Evolutionary conservation across 257 asterid species (phyloP).

Genomic region (Haberlea rhodopensis): DNA sequence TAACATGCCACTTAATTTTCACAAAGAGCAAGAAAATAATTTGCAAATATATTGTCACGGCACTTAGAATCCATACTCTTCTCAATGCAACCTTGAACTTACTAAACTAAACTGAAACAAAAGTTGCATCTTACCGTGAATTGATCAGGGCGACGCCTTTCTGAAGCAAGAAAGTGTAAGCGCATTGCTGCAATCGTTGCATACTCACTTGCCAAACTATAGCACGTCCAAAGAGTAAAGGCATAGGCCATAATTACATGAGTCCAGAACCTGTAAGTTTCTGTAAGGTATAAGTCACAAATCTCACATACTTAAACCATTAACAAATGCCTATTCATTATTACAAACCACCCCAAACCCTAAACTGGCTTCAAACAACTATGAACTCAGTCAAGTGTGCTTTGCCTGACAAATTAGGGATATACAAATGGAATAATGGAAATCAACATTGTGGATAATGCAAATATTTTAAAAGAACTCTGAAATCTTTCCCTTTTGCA

Average conservation of each 20-base stretch:
- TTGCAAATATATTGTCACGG: not conserved
- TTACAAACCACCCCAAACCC: not conserved
- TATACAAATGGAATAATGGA: not conserved
- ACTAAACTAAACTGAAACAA: not conserved
- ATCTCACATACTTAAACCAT: conserved; percentile 8
- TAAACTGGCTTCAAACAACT: not conserved
- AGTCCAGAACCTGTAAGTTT: conserved; percentile 81
- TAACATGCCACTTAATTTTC: not conserved
- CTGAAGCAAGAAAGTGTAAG: conserved; percentile 83
- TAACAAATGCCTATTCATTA: not conserved
- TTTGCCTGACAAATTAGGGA: conserved; percentile 2
- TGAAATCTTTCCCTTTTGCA: not conserved
- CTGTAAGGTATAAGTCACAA: conserved; percentile 5
- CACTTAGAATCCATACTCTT: not conserved
- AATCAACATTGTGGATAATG: not conserved
- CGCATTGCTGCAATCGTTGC: conserved; percentile 69
- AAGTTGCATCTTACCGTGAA: conserved; percentile 60
- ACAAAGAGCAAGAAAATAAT: not conserved
- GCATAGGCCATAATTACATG: conserved; percentile 90
- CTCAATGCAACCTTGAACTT: not conserved
- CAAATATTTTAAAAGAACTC: not conserved
- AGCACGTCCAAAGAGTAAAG: conserved; percentile 92
- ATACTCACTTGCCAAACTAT: conserved; percentile 61
- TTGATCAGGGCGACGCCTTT: conserved; percentile 91
- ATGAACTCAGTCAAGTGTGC: not conserved